Base-by-base conservation (phyloP, 371 early-diverging fungal species). In the Rhizopus delemar region DNA sequence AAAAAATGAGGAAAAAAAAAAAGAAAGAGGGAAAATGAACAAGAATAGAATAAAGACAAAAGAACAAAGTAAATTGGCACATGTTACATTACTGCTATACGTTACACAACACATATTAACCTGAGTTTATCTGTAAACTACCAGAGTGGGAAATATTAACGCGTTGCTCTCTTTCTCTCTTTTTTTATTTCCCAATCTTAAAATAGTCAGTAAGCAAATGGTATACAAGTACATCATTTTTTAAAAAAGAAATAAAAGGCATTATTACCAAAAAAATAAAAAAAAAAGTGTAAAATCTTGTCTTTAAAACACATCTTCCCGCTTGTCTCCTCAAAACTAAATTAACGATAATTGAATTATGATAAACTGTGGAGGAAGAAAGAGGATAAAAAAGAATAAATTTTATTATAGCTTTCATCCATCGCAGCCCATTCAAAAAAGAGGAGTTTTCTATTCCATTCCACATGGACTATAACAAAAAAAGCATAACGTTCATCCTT, bases 21-120 rank as follows among this genome's bases (percentile, higher is more conserved):
- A 15, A 45, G 11, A 13, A 53, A 39, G 33, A 41, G 32, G 32
- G n/a, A 16, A 38, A 31, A 29, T 29, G 9, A 33, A 54, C 22
- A 57, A 39, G n/a, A 35, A 16, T 39, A 43, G 34, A 56, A 59
- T 43, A 35, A 29, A 59, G 31, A 45, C 41, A 34, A 59, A 29
- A 57, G 73, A 12, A 78, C 79, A 68, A 86, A 82, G 86, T 85
- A 70, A 83, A 80, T 60, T 81, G 76, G 41, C 83, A 62, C 56
- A 62, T 62, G 62, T 62, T 62, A 56, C 46, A 60, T 54, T 41
- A 49, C 54, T 54, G 54, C 60, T 48, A 39, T 11, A 53, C 31
- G 60, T 60, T 54, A 60, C 60, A 60, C 60, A 48, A 48, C 15
- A n/a, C 48, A 48, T 48, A 48, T 48, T 48, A 48, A 29, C 22